These are phyloP conservation scores for Boletus subcaerulescens DNA, from an alignment of 768 basidiomycete genomes.

Conservation along the genomic window DNA sequence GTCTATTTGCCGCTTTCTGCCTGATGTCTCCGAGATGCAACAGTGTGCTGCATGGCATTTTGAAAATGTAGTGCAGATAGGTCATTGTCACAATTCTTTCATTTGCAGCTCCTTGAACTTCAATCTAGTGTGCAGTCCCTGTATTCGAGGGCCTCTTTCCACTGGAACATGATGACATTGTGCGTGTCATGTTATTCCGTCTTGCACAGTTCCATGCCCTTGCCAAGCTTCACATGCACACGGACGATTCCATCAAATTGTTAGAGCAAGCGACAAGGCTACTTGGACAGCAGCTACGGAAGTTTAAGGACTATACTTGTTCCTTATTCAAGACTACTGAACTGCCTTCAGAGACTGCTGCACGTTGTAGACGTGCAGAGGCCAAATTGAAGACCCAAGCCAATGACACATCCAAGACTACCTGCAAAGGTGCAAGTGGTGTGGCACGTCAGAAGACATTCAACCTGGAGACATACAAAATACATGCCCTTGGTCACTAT, in stretches of 20 bases:
- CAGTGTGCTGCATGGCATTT: constrained; percentile 20
- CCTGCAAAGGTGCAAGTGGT: neutral
- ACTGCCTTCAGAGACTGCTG: neutral
- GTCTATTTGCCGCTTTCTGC: constrained; percentile 37
- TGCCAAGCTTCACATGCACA: constrained; percentile 26
- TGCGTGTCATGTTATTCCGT: constrained; percentile 20
- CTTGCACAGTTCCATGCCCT: constrained; percentile 11
- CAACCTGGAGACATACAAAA: neutral
- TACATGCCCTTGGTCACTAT: neutral
- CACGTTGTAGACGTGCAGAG: neutral
- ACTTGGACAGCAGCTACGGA: neutral
- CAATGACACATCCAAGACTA: too few species aligned
- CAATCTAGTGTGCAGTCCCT: constrained; percentile 28
- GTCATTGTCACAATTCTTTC: neutral
- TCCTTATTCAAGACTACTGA: neutral
- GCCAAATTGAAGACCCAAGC: neutral
- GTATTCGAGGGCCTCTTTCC: constrained; percentile 39
- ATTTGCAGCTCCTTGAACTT: too few species aligned
- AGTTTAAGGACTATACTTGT: neutral
- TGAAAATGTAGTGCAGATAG: constrained; percentile 14
- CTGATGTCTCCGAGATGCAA: constrained; percentile 38
- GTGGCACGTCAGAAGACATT: neutral
- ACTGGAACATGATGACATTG: constrained; percentile 15
- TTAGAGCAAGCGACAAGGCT: neutral
- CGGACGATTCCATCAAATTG: constrained; percentile 26